Evolutionary conservation across 2,329 filamentous ascomycete species (phyloP), one percentile per base, ranked within the genome.

Genomic region (Trichoderma brevicompactum): DNA sequence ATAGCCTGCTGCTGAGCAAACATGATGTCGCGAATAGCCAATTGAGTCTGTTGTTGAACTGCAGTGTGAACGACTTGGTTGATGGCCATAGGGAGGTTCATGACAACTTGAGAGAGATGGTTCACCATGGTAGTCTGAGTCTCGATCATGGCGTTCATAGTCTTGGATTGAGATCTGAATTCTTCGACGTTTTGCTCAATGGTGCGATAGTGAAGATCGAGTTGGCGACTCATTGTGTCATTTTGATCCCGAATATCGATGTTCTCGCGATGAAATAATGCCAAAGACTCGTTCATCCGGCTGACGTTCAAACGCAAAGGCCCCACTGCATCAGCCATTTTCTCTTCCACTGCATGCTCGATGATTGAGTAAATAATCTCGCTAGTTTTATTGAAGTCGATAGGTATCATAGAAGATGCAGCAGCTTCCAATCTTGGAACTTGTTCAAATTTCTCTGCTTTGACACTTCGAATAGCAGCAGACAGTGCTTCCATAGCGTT

Each of bases 331-430:
- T 75, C 74, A 0, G 73, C 69, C 34, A 78, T 71, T 9, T 73
- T 71, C n/a, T 74, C 70, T 34, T 78, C 76, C 0, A 75, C 74
- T 2, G 66, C 69, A 1, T 74, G 68, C 44, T 77, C 76, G 13
- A 76, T 66, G 28, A 76, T 70, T 2, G 71, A 69, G 38, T 68
- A 71, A 12, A 78, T 72, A 5, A 69, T 67, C 38, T 77, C 72
- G 1, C 63, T 64, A 17, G 68, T 2, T 0, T 63, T 59, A 6
- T 58, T 61, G 3, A 69, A 38, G 17, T 69, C 69, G 8, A 66
- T 5, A 3, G 66, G 63, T 55, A n/a, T 65, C 5, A 41, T 7
- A 4, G 46, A 13, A 2, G 36, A 7, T 19, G 15, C 9, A 2
- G 13, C 10, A 32, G 36, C 7, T 40, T 9, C 23, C 3, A 13